phyloP scores from a whole-genome alignment of 2,329 filamentous ascomycete genomes.

The Phialemonium atrogriseum region DNA sequence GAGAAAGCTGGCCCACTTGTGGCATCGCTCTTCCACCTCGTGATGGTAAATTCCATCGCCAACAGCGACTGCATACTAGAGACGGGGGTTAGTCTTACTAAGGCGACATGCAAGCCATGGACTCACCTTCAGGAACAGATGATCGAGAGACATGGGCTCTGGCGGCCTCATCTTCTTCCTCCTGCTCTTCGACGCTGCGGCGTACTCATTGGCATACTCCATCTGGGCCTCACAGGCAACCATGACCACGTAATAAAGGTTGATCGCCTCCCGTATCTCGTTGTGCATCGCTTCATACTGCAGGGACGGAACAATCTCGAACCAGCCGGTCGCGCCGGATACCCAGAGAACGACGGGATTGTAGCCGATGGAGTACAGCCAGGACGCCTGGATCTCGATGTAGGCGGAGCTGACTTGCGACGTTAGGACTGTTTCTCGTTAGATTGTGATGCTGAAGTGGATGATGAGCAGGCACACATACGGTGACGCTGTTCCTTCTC shows the following conservation, averaged over 20 bases:
- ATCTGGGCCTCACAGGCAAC: slow-evolving; percentile 42
- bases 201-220: slow-evolving; percentile 13
- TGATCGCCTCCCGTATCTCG: slow-evolving; percentile 54
- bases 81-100: slow-evolving; percentile 5
- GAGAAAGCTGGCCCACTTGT: slow-evolving; percentile 42
- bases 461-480: neutral
- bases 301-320: slow-evolving; percentile 52
- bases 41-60: slow-evolving; percentile 44
- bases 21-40: slow-evolving; percentile 38
- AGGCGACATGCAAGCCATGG: neutral
- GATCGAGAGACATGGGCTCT: slow-evolving; percentile 18
- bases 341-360: slow-evolving; percentile 55
- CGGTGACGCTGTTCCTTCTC: slow-evolving; percentile 26
- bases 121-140: slow-evolving; percentile 27
- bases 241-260: slow-evolving; percentile 54
- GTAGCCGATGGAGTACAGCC: slow-evolving; percentile 44
- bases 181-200: slow-evolving; percentile 21
- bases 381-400: slow-evolving; percentile 46
- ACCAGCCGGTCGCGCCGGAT: slow-evolving; percentile 57
- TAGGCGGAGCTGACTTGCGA: slow-evolving; percentile 21
- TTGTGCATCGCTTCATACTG: slow-evolving; percentile 48
- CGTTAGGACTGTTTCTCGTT: slow-evolving; percentile 21
- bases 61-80: slow-evolving; percentile 39
- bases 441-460: neutral
- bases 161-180: slow-evolving; percentile 16